Evolutionary conservation across 1,284 basidiomycete species (phyloP), one percentile per base, ranked within the genome.

Genomic region (Cutaneotrichosporon curvatum): DNA sequence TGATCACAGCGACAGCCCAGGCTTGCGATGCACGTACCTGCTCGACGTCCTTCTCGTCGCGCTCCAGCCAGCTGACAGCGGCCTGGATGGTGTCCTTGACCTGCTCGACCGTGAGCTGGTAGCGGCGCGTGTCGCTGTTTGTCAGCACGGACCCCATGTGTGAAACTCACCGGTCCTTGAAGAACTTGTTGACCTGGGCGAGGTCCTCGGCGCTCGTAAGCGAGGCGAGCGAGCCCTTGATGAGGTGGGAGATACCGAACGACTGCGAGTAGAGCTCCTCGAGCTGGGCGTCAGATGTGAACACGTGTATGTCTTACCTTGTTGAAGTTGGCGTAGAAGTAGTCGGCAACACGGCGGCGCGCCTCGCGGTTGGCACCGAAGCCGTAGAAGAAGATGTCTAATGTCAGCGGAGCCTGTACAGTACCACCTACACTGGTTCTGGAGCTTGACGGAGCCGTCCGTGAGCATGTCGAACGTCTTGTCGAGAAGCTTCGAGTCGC

Each of bases 201-300:
- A 81, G 78, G 71, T 95, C 91, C 56, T 81, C 71, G 56, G 83
- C 74, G 16, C 78, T 80, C 16, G 82, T 80, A 51, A 95, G 75
- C 33, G 73, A 70, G 23, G 72, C 71, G 69, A 89, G 81, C 7
- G 81, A 74, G 46, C 74, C 73, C 80, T 70, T 65, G 60, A 70
- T 60, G 32, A 67, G 56, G 58, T 72, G 66, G 50, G 61, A 60
- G 46, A 71, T 52, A 25, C 76, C 78, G 65, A 81, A 84, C 57
- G 81, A 85, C 45, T 79, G 80, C 58, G 79, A 80, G 63, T 85
- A 85, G 40, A 82, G 79, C 63, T 82, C 81, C 64, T 80, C 76
- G 33, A 88, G 66, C 82, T 87, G 57, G 10, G 16, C 9, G 21
- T 25, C 23, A 44, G 42, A 15, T 18, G 19, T 23, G 12, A 7